Conservation (phyloP, 1,139 yeast species). For the Kodamaea alishanica region DNA sequence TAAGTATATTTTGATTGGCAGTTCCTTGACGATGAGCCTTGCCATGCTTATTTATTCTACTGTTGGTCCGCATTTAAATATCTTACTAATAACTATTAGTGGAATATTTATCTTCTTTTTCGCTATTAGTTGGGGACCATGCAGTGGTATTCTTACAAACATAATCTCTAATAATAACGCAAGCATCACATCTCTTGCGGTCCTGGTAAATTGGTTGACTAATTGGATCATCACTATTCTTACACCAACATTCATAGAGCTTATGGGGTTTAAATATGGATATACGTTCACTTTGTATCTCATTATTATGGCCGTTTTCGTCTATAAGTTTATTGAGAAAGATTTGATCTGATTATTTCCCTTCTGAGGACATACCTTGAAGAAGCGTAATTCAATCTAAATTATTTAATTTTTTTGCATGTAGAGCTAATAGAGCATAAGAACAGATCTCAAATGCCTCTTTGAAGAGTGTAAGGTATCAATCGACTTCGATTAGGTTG, state of each 20-base stretch:
- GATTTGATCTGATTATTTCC: slow-evolving; percentile 1
- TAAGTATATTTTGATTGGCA: slow-evolving; percentile 8
- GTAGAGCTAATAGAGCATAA: background rate
- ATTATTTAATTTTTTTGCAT: background rate
- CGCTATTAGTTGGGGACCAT: slow-evolving; percentile 35
- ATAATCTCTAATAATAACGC: slow-evolving; percentile 22
- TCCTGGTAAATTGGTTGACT: slow-evolving; percentile 22
- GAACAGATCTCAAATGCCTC: background rate
- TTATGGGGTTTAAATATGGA: slow-evolving; percentile 19
- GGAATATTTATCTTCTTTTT: slow-evolving; percentile 23
- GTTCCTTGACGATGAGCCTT: slow-evolving; percentile 15
- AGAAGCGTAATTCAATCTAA: background rate
- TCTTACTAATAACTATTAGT: slow-evolving; percentile 10
- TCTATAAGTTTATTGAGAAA: slow-evolving; percentile 4
- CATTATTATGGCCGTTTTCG: slow-evolving; percentile 17
- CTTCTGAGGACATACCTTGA: background rate
- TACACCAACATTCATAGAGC: slow-evolving; percentile 22
- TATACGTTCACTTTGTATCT: slow-evolving; percentile 20
- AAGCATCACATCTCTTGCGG: slow-evolving; percentile 21
- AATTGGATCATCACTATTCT: slow-evolving; percentile 25
- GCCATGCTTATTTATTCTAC: slow-evolving; percentile 15
- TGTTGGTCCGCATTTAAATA: slow-evolving; percentile 8
- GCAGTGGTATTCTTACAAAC: slow-evolving; percentile 25
- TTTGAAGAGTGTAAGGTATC: background rate
- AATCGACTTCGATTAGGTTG: no score